Percentiles rank a stretch among this genome's conserved stretches.
Conservation (phyloP, 345 rosid genomes). For the Rhodamnia argentea region DNA sequence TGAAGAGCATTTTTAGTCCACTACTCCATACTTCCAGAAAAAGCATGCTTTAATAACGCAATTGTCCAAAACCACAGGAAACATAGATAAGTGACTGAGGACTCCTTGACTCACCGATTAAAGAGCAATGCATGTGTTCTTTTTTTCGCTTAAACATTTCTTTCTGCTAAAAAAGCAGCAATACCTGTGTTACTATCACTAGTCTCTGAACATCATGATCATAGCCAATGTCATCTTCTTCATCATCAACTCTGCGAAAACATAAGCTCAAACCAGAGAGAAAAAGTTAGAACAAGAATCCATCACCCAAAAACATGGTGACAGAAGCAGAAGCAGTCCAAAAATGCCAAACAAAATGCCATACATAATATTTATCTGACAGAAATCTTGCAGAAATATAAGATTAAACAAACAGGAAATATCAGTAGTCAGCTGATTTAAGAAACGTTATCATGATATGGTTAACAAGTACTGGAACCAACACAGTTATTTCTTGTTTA, state of each 20-base stretch:
- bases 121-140: neutral
- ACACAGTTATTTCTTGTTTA: neutral
- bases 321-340: neutral
- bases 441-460: neutral
- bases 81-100: neutral
- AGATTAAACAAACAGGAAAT: neutral
- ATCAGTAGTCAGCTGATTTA: neutral
- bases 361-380: neutral
- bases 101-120: neutral
- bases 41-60: neutral
- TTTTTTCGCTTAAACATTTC: neutral
- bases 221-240: conserved; percentile 61
- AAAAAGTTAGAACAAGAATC: neutral
- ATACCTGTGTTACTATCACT: conserved; percentile 88
- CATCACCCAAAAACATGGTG: neutral
- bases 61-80: neutral
- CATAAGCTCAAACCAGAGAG: neutral
- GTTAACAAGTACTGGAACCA: neutral
- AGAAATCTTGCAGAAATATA: neutral
- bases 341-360: neutral
- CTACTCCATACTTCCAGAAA: neutral
- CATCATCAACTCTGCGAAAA: conserved; percentile 57
- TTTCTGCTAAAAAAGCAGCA: neutral
- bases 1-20: neutral
- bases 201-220: conserved; percentile 92